Percentiles rank a stretch among this genome's conserved stretches.
Conservation (phyloP, 202 grass and related monocot genomes). For the Musa balbisiana region DNA sequence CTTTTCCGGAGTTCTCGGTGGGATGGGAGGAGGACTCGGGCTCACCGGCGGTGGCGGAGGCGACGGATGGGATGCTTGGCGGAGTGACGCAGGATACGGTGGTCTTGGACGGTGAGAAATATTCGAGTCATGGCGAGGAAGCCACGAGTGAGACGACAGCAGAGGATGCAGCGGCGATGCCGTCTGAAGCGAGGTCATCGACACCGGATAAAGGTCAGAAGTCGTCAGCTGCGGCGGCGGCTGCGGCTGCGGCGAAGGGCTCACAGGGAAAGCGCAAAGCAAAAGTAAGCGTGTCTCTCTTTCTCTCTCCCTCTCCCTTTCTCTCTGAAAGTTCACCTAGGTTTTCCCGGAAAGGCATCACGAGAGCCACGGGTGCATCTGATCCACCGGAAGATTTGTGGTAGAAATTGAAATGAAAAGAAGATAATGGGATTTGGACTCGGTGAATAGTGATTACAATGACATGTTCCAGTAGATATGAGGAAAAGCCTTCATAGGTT, state of each 20-base stretch:
- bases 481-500: no score
- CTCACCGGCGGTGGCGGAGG: neutral
- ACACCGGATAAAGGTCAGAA: slow-evolving; percentile 44
- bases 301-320: slow-evolving; percentile 15
- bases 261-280: slow-evolving; percentile 62
- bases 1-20: slow-evolving; percentile 56
- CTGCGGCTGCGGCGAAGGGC: slow-evolving; percentile 29
- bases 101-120: slow-evolving; percentile 2
- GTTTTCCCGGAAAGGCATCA: neutral
- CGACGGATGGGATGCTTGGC: slow-evolving; percentile 1
- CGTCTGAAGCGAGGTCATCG: slow-evolving; percentile 38
- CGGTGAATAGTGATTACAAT: slow-evolving; percentile 9
- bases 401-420: neutral
- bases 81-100: neutral
- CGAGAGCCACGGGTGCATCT: neutral
- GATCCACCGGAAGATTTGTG: neutral
- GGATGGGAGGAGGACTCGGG: neutral
- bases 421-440: slow-evolving; percentile 1
- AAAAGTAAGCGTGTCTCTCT: slow-evolving; percentile 31
- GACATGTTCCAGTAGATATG: neutral
- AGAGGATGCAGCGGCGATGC: slow-evolving; percentile 17
- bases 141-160: slow-evolving; percentile 19
- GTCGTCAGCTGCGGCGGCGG: neutral
- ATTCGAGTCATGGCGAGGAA: slow-evolving; percentile 25
- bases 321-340: slow-evolving; percentile 4